phyloP scores from a whole-genome alignment of 768 basidiomycete genomes.

The Tylopilus vinaceipallidus region DNA sequence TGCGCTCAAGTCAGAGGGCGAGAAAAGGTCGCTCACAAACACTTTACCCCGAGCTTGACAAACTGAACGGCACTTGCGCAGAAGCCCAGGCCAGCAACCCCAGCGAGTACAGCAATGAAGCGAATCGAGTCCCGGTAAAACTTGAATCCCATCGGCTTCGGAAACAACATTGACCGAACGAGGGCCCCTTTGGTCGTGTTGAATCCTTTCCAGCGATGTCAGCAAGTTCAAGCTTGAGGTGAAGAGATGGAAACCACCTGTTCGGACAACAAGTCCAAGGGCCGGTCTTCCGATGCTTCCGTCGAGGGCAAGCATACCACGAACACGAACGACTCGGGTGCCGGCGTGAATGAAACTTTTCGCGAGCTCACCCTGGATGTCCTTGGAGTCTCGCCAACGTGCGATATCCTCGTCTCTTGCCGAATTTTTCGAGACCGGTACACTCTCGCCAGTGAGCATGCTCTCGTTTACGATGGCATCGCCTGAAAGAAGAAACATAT shows the following conservation, averaged over 20 bases:
- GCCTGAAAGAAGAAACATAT: constrained; percentile 88
- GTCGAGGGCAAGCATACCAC: constrained; percentile 57
- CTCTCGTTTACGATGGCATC: constrained; percentile 99
- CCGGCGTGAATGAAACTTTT: constrained; percentile 89
- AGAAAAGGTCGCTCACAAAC: not conserved
- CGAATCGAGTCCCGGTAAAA: constrained; percentile 92
- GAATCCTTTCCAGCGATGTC: constrained; percentile 57
- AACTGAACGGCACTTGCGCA: constrained; percentile 91
- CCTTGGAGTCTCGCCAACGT: constrained; percentile 66
- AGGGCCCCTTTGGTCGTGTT: constrained; percentile 97
- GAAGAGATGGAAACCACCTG: constrained; percentile 49
- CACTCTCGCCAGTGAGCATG: constrained; percentile 98
- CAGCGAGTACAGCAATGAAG: constrained; percentile 88
- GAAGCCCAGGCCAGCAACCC: constrained; percentile 91
- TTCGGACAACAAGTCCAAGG: constrained; percentile 80
- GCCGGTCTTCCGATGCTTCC: constrained; percentile 58
- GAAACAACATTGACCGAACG: constrained; percentile 96
- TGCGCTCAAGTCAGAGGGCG: constrained; percentile 1
- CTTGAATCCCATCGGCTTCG: constrained; percentile 98
- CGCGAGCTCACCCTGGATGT: constrained; percentile 57
- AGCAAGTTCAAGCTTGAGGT: not conserved
- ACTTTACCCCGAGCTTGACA: constrained; percentile 74
- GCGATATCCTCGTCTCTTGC: constrained; percentile 75
- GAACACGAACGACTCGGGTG: constrained; percentile 85
- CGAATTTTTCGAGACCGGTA: constrained; percentile 90